A percentile compares a stretch with the other conserved stretches of the same genome.
These are phyloP conservation scores for Sugiyamaella americana DNA, from an alignment of 805 yeast species.

Conservation along the genomic window DNA sequence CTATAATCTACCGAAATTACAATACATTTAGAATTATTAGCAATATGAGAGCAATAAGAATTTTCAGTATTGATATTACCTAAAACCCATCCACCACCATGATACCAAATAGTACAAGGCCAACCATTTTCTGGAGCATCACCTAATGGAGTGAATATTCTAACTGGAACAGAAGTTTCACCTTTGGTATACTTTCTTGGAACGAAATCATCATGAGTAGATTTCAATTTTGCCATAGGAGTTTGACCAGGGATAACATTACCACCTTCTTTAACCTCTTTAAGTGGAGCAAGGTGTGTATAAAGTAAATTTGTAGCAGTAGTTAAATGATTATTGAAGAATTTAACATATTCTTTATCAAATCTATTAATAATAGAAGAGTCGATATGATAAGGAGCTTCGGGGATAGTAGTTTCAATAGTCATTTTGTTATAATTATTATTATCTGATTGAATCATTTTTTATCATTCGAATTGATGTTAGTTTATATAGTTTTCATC, in stretches of 20 bases:
- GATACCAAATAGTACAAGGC: slow-evolving; percentile 38
- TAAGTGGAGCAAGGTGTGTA: slow-evolving; percentile 36
- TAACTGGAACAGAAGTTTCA: slow-evolving; percentile 16
- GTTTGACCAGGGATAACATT: slow-evolving; percentile 42
- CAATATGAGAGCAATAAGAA: slow-evolving; percentile 38
- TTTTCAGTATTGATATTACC: slow-evolving; percentile 39
- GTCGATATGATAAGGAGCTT: slow-evolving; percentile 31
- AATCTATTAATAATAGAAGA: slow-evolving; percentile 28
- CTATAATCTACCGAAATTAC: slow-evolving; percentile 46
- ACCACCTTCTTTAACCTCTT: slow-evolving; percentile 30
- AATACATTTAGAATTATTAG: slow-evolving; percentile 34
- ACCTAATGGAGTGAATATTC: slow-evolving; percentile 38
- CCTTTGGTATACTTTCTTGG: slow-evolving; percentile 32
- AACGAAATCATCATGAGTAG: slow-evolving; percentile 31
- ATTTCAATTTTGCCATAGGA: slow-evolving; percentile 28
- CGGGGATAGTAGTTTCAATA: slow-evolving; percentile 12
- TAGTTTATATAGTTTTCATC: too few species aligned
- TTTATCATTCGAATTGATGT: too few species aligned
- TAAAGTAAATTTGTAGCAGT: slow-evolving; percentile 30
- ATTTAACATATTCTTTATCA: slow-evolving; percentile 37
- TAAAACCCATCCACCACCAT: slow-evolving; percentile 44
- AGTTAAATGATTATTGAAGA: slow-evolving; percentile 32
- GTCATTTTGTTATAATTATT: slow-evolving; percentile 2
- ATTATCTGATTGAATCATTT: too few species aligned
- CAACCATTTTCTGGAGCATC: slow-evolving; percentile 34